A percentile compares a stretch with the other conserved stretches of the same genome.
Evolutionary conservation across 23 red algal genomes (phyloP).

Genomic region (Chondrus crispus): DNA sequence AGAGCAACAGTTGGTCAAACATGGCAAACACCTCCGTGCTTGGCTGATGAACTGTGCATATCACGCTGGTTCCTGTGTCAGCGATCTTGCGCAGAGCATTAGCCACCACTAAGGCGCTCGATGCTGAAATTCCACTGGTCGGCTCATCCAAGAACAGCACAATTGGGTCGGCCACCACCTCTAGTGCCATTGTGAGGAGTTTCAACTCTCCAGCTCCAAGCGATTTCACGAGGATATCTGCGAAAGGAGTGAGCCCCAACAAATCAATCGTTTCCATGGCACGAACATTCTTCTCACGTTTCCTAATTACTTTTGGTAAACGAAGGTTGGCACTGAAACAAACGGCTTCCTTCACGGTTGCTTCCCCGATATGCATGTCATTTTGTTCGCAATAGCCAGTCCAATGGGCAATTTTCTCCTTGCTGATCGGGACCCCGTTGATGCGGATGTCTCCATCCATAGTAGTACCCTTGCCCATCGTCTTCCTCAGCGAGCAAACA

Average conservation of each 20-base stretch:
- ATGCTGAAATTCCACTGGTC: constrained; percentile 74
- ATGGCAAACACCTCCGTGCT: constrained; percentile 74
- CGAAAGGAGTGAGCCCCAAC: constrained; percentile 39
- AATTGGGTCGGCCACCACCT: constrained; percentile 71
- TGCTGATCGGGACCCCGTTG: constrained; percentile 37
- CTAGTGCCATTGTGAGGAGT: constrained; percentile 78
- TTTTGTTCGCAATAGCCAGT: constrained; percentile 92
- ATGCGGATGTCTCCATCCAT: constrained; percentile 59
- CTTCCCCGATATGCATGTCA: constrained; percentile 87
- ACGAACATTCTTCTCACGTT: constrained; percentile 28
- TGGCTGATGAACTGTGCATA: constrained; percentile 91
- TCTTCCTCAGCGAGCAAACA: constrained; percentile 87
- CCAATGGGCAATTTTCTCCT: constrained; percentile 45
- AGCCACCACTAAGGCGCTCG: constrained; percentile 62
- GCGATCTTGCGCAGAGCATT: constrained; percentile 74
- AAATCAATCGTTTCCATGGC: constrained; percentile 68
- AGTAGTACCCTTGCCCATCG: constrained; percentile 45
- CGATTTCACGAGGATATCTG: constrained; percentile 63
- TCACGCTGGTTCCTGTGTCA: constrained; percentile 64
- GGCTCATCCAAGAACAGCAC: constrained; percentile 93
- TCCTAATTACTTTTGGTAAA: constrained; percentile 34
- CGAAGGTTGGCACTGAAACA: constrained; percentile 82
- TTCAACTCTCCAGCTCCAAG: constrained; percentile 48
- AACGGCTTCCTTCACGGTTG: constrained; percentile 78
- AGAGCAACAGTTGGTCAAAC: constrained; percentile 78